Percentiles rank a stretch among this genome's conserved stretches.
phyloP scores from a whole-genome alignment of 2,329 filamentous ascomycete species.

The Clarireedia hainanense region DNA sequence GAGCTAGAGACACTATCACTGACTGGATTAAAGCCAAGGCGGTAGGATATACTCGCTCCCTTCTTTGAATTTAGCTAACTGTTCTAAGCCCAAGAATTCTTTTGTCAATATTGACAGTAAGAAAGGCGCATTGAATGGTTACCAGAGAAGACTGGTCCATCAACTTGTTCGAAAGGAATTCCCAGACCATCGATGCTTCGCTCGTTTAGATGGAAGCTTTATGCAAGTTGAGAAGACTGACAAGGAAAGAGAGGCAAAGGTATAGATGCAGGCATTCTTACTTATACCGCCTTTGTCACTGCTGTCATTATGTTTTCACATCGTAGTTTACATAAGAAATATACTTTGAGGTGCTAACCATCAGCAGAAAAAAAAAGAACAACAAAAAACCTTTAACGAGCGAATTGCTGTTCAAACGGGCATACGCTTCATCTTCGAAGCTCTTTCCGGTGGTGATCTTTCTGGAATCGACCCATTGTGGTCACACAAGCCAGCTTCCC shows the following conservation, averaged over 20 bases:
- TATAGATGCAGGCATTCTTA: slow-evolving; percentile 8
- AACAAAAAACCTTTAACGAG: slow-evolving; percentile 1
- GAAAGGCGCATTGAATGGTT: slow-evolving; percentile 40
- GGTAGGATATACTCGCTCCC: slow-evolving; percentile 9
- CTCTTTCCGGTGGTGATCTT: slow-evolving; percentile 25
- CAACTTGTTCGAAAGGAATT: slow-evolving; percentile 59
- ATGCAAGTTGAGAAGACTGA: slow-evolving; percentile 28
- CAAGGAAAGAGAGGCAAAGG: slow-evolving; percentile 19
- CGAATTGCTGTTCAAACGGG: slow-evolving; percentile 13
- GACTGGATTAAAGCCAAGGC: slow-evolving; percentile 20
- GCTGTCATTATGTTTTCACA: not conserved
- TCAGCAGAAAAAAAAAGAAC: slow-evolving; percentile 1
- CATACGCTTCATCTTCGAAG: slow-evolving; percentile 28
- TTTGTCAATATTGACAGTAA: slow-evolving; percentile 40
- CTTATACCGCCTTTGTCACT: too few relatives aligned
- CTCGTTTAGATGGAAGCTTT: slow-evolving; percentile 21
- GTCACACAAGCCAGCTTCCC: slow-evolving; percentile 24
- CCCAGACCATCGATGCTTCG: slow-evolving; percentile 27
- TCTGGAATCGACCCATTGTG: slow-evolving; percentile 27
- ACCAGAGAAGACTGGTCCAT: slow-evolving; percentile 58
- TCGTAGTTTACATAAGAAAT: not conserved
- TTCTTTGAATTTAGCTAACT: not conserved
- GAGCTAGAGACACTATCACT: slow-evolving; percentile 20
- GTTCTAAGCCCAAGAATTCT: slow-evolving; percentile 18
- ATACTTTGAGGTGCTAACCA: not conserved